Conservation (phyloP, 2,329 filamentous ascomycete genomes). For the Elsinoe perseae region DNA sequence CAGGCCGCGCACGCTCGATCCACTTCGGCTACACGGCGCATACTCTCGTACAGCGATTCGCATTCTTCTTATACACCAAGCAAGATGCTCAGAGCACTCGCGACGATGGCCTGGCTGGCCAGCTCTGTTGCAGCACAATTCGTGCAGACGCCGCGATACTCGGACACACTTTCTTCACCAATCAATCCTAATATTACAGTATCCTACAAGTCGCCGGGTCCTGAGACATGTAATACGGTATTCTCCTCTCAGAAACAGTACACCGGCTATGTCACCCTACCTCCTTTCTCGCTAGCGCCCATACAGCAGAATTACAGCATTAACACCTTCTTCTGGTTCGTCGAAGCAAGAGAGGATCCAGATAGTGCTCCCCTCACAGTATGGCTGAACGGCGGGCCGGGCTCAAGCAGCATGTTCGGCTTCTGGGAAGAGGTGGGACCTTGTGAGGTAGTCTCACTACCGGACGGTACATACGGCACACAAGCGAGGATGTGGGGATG, state of each 20-base stretch:
- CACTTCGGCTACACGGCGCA: constrained; percentile 23
- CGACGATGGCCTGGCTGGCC: neutral
- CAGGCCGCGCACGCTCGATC: constrained; percentile 22
- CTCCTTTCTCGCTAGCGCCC: constrained; percentile 39
- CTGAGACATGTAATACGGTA: constrained; percentile 50
- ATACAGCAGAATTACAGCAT: constrained; percentile 44
- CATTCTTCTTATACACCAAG: neutral
- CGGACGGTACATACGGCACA: constrained; percentile 45
- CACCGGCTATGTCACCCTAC: constrained; percentile 49
- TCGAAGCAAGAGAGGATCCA: constrained; percentile 44
- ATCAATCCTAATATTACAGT: constrained; percentile 41
- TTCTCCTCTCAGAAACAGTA: constrained; percentile 47
- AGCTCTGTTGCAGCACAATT: constrained; percentile 32
- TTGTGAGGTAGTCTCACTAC: constrained; percentile 36
- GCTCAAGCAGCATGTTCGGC: constrained; percentile 56
- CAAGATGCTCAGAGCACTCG: neutral
- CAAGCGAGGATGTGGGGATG: constrained; percentile 56
- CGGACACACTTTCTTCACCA: constrained; percentile 38
- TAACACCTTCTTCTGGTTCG: constrained; percentile 53
- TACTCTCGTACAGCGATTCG: too few relatives aligned
- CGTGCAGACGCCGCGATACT: constrained; percentile 38
- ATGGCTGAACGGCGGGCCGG: constrained; percentile 62
- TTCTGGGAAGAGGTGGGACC: constrained; percentile 55
- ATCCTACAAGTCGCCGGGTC: constrained; percentile 50
- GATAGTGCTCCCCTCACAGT: constrained; percentile 49